Base-by-base conservation (phyloP, 2,329 filamentous ascomycete genomes). In the Huntiella decipiens region DNA sequence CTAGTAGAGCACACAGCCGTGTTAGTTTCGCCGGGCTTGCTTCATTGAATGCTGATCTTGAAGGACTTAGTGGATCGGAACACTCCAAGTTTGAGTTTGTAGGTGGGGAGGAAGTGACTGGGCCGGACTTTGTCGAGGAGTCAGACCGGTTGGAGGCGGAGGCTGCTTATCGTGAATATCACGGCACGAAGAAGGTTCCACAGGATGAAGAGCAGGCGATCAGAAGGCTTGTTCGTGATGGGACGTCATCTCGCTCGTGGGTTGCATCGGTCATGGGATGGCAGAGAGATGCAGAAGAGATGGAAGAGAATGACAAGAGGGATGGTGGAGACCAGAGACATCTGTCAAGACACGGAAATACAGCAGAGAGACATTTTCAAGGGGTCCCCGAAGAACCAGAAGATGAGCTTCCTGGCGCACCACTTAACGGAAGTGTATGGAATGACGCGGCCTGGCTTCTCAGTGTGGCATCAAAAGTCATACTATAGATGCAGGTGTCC, bases 401-500 rank as follows among this genome's bases (percentile, higher is more conserved):
- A 41, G 67, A 71, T 42, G 59, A 59, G 7, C 60, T 76, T 56
- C 71, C 56, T 31, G 62, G 65, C 7, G 62, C 63, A 43, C 66
- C 66, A 37, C 61, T 65, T 6, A 67, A 78, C 44, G 68, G 73
- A 38, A 74, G 73, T 12, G 70, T 69, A 6, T 80, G 76, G 77
- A 67, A 72, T 48, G 77, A 81, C 58, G 77, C 75, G 19, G 74
- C 74, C 12, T 82, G 77, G 77, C 58, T 82, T 40, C 59, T 81
- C 46, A 77, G 68, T 51, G 74, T 81, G 51, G 77, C 75, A 8
- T 68, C 70, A 19, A 77, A 74, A 54, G 70, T 77, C 38, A 61
- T 77, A 53, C 64, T 77, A 51, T 76, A 38, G 34, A n/a, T n/a
- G 34, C 12, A 16, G 34, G 34, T n/a, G 11, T 36, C 12, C 12